Base-by-base conservation (phyloP, 2,329 filamentous ascomycete genomes). In the Monilinia laxa region DNA sequence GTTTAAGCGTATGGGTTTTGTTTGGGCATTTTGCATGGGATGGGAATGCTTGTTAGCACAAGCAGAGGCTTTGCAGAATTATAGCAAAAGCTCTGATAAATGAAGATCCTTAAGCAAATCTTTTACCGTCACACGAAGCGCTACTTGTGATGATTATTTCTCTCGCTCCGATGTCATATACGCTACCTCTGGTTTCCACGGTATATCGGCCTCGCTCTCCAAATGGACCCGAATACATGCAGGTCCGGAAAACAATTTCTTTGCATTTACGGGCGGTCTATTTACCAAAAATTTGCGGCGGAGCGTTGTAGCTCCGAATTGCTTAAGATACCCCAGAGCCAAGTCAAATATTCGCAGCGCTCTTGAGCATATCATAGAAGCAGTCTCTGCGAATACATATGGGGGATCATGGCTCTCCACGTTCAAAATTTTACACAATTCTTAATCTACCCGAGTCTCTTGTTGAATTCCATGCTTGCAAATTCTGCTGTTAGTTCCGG, bases 1-100 rank as follows among this genome's bases (percentile, higher is more conserved):
- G 85, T 89, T 78, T 90, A 88, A 62, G 64, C 58, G 64, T 68
- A 47, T 73, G 70, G 69, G 73, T 74, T 73, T 70, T 66, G 66
- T 75, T 75, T 75, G 71, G 72, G 69, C 70, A 64, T 70, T 62
- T 76, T 74, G 73, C 73, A 74, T 74, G 72, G 75, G 71, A 72
- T 71, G 71, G 75, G 68, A 71, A 74, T 72, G 72, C 73, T 73
- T 71, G 70, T 68, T 73, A 73, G 73, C 72, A 75, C 72, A 71
- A 74, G 71, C 72, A 65, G 59, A 70, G 71, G 71, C 71, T 73
- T 70, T 72, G 66, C 71, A 71, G 72, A 71, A 71, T 72, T 74
- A 73, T 74, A 74, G 66, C 72, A 70, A 67, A 72, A 72, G 74
- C 75, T 74, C 74, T 71, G 72, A 74, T 71, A 68, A 76, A 76